These are phyloP conservation scores for Closterium sp. DNA, from an alignment of 139 green algal species.

Conservation along the genomic window DNA sequence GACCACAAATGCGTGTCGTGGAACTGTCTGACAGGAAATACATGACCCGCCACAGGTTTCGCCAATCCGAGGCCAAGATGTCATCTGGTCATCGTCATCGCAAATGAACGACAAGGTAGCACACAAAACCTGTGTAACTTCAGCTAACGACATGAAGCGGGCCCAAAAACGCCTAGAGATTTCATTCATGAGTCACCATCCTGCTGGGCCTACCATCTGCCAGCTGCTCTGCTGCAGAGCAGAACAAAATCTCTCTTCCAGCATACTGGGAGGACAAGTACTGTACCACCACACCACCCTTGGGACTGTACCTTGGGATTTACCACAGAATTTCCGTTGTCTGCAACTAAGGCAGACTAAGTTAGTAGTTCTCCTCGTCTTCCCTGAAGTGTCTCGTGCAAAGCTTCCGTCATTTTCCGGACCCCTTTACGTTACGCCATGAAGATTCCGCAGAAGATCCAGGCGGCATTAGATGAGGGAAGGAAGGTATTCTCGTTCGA, in stretches of 20 bases:
- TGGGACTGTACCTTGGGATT: not conserved
- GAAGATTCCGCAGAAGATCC: conserved; percentile 93
- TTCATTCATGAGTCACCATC: too few species aligned
- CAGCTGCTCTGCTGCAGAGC: too few species aligned
- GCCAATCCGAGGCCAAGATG: not conserved
- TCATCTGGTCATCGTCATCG: not conserved
- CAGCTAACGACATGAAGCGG: not conserved
- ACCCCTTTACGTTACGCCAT: conserved; percentile 18
- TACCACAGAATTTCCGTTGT: not conserved
- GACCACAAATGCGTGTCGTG: not conserved
- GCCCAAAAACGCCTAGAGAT: too few species aligned
- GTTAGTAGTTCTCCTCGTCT: not conserved
- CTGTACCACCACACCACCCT: not conserved
- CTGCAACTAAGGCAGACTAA: not conserved
- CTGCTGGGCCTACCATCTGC: too few species aligned
- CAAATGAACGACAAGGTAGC: not conserved
- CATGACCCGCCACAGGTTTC: not conserved
- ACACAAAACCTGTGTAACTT: not conserved
- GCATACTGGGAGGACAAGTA: too few species aligned
- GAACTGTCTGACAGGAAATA: not conserved
- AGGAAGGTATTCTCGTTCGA: conserved; percentile 92
- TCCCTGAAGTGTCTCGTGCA: not conserved
- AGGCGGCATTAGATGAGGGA: conserved; percentile 66
- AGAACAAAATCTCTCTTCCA: not conserved
- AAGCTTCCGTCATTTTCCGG: not conserved